Evolutionary conservation across 768 basidiomycete species (phyloP).

Genomic region (Tulasnella sp.): DNA sequence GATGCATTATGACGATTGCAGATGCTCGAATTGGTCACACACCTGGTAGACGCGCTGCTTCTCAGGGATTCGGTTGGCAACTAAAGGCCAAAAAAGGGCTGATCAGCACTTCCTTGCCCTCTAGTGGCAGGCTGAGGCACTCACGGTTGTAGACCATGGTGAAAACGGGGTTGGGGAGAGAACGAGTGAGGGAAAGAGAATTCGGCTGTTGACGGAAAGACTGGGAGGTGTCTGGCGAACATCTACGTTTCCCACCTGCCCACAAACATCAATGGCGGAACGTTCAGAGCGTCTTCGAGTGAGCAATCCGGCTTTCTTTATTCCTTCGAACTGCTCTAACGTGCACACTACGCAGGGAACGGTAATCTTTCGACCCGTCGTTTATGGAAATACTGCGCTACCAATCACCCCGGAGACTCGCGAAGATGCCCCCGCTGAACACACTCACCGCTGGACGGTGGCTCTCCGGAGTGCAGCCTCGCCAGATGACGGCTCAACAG

Average conservation of each 20-base stretch:
- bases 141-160: constrained; percentile 55
- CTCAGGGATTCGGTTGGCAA: constrained; percentile 57
- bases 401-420: constrained; percentile 69
- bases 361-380: constrained; percentile 79
- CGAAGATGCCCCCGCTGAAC: constrained; percentile 44
- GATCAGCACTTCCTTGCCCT: neutral
- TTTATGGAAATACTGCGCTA: constrained; percentile 90
- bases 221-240: constrained; percentile 16
- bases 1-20: constrained; percentile 18
- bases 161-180: constrained; percentile 44
- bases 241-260: constrained; percentile 11
- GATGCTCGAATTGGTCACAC: constrained; percentile 17
- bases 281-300: constrained; percentile 24
- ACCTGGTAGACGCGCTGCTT: constrained; percentile 65
- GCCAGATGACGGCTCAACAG: constrained; percentile 58
- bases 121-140: neutral
- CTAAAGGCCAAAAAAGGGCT: constrained; percentile 31
- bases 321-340: constrained; percentile 14
- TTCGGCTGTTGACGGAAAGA: constrained; percentile 24
- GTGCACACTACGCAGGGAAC: constrained; percentile 50
- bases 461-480: constrained; percentile 85
- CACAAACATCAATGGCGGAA: constrained; percentile 10
- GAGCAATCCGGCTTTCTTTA: constrained; percentile 14
- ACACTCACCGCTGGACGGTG: constrained; percentile 95
- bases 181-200: constrained; percentile 34